Conservation (phyloP, 148 eudicot genomes). For the Cornus suecica region DNA sequence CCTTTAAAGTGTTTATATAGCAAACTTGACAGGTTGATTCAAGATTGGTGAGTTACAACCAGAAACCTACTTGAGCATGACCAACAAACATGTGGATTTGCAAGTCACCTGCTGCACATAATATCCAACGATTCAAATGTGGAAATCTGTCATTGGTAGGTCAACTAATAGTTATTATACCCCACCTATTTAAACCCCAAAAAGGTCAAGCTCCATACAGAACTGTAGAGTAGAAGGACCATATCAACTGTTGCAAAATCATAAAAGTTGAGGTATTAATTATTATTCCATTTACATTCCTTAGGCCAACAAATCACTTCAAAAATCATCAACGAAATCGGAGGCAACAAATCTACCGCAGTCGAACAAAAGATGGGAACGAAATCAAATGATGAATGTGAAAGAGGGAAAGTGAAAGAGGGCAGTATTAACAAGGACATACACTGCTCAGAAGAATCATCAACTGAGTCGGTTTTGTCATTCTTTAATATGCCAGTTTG, state of each 20-base stretch:
- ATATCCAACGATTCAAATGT: not conserved
- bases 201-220: not conserved
- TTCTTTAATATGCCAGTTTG: constrained; percentile 54
- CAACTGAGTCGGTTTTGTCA: constrained; percentile 52
- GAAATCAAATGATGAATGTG: not conserved
- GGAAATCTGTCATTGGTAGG: not conserved
- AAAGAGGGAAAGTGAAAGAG: not conserved
- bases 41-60: not conserved
- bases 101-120: not conserved
- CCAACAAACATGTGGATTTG: not conserved
- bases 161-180: not conserved
- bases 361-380: not conserved
- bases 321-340: not conserved
- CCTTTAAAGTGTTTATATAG: not conserved
- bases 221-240: not conserved
- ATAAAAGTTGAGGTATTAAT: not conserved
- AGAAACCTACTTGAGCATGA: not conserved
- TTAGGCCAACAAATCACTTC: not conserved
- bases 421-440: constrained; percentile 21
- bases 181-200: no score
- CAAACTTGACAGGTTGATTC: not conserved
- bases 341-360: not conserved
- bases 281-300: not conserved
- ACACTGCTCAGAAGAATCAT: constrained; percentile 60
- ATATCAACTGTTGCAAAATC: not conserved